These are phyloP conservation scores for California macrophylla DNA, from an alignment of 441 rosid species.

Conservation along the genomic window DNA sequence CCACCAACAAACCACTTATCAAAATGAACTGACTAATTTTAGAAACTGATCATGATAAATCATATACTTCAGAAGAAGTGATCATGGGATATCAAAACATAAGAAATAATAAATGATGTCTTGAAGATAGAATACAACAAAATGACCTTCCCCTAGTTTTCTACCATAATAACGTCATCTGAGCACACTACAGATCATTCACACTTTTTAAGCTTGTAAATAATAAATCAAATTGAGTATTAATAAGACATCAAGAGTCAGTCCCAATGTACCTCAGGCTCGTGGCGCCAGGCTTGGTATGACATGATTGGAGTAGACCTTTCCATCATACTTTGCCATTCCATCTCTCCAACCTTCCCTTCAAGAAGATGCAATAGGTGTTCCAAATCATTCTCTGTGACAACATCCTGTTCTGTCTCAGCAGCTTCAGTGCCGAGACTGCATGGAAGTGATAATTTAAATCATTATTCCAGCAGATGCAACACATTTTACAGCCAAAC, in stretches of 20 bases:
- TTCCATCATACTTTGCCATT: slow-evolving; percentile 87
- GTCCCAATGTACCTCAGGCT: slow-evolving; percentile 52
- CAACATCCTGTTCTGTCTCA: slow-evolving; percentile 37
- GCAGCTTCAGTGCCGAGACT: slow-evolving; percentile 18
- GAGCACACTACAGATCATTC: not conserved
- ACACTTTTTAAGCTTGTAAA: not conserved
- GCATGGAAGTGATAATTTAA: slow-evolving; percentile 15
- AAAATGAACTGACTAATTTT: not conserved
- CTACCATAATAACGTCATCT: not conserved
- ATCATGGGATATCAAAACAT: not conserved
- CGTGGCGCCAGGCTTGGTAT: slow-evolving; percentile 83
- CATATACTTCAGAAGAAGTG: not conserved
- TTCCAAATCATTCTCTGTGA: slow-evolving; percentile 64
- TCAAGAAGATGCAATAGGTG: slow-evolving; percentile 66
- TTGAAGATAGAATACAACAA: not conserved
- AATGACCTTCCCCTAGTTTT: not conserved
- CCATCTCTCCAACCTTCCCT: slow-evolving; percentile 50
- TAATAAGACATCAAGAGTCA: not conserved
- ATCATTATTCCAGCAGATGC: slow-evolving; percentile 3
- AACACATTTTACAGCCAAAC: not conserved
- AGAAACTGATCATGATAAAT: not conserved
- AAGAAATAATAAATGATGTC: not conserved
- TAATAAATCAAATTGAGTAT: not conserved
- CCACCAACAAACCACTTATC: not conserved
- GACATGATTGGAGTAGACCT: slow-evolving; percentile 62